Percentiles rank a stretch among this genome's conserved stretches.
Conservation (phyloP, 164 flowering plant genomes). For the Umbellularia californica region DNA sequence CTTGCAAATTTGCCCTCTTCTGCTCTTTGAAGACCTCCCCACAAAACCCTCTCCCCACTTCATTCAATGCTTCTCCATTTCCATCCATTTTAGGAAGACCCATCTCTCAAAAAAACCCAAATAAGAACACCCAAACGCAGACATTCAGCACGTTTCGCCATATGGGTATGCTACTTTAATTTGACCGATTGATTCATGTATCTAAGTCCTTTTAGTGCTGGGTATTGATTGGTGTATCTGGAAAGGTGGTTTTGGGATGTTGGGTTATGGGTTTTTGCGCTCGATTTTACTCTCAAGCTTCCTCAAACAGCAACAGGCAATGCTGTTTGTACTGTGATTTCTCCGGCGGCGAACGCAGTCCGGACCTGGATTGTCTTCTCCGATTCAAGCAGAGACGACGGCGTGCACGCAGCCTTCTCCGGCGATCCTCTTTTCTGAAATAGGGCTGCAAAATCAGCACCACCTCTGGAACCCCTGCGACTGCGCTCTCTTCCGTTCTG, state of each 20-base stretch:
- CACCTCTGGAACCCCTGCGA: no score
- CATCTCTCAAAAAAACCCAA: constrained; percentile 5
- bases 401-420: no score
- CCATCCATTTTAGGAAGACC: background rate
- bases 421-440: no score
- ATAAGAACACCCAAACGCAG: constrained; percentile 8
- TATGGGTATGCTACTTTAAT: constrained; percentile 29
- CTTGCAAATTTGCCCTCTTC: constrained; percentile 6
- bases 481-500: no score
- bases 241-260: background rate
- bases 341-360: no score
- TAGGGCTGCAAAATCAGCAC: no score
- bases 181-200: background rate
- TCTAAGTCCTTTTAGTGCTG: no score
- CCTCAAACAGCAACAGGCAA: no score
- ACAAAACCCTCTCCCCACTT: background rate
- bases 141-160: constrained; percentile 19
- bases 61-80: background rate
- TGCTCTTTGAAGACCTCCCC: background rate
- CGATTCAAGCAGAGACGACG: no score
- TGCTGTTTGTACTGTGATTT: no score
- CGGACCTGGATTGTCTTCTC: no score
- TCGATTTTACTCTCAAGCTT: no score
- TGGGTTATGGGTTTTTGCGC: background rate
- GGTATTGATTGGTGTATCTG: background rate